A percentile compares a stretch with the other conserved stretches of the same genome.
phyloP scores from a whole-genome alignment of 2,329 filamentous ascomycete genomes.

The Diaporthe vexans region DNA sequence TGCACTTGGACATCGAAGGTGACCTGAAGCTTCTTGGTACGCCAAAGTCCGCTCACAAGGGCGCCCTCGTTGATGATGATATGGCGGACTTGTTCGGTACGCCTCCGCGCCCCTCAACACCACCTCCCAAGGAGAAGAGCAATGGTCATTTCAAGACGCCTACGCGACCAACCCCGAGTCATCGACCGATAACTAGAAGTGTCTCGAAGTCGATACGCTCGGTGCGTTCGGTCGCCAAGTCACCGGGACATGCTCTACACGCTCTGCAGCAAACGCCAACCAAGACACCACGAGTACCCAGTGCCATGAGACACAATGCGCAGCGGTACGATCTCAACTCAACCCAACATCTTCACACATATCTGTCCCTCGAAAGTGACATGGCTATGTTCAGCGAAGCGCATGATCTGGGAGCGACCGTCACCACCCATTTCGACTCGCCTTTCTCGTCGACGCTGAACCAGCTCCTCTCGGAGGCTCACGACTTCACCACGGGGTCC shows the following conservation, averaged over 20 bases:
- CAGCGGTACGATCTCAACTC: conserved; percentile 46
- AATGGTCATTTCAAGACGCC: conserved; percentile 72
- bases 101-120: conserved; percentile 66
- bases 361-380: conserved; percentile 50
- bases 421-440: conserved; percentile 57
- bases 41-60: conserved; percentile 50
- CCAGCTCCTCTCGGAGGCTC: conserved; percentile 72
- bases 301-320: conserved; percentile 57
- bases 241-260: conserved; percentile 58
- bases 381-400: conserved; percentile 42
- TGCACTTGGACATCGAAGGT: neutral
- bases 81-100: conserved; percentile 76
- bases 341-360: conserved; percentile 48
- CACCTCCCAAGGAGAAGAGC: conserved; percentile 63
- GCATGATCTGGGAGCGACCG: conserved; percentile 28
- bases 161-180: conserved; percentile 71
- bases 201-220: conserved; percentile 70
- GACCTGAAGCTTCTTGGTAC: conserved; percentile 43
- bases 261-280: conserved; percentile 63
- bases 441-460: conserved; percentile 75
- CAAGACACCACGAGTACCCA: conserved; percentile 55
- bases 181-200: conserved; percentile 73
- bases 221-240: conserved; percentile 56
- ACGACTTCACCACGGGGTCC: conserved; percentile 58
- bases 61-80: conserved; percentile 52